Evolutionary conservation across 2,329 filamentous ascomycete genomes (phyloP), one percentile per base, ranked within the genome.

Genomic region (Cercospora sp.): DNA sequence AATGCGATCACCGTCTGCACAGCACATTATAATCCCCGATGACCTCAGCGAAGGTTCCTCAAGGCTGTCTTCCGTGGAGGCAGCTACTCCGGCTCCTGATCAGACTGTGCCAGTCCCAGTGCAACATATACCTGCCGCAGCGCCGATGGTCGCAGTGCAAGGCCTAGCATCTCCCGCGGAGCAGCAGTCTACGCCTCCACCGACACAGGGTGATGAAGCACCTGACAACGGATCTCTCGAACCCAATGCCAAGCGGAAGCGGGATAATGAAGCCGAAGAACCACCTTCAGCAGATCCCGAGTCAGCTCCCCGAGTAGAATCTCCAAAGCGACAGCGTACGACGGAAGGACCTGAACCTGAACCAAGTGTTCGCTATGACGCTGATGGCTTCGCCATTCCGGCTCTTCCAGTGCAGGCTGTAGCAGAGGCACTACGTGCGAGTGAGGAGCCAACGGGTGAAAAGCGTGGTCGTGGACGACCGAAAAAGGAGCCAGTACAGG

Each of bases 311-410:
- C 45, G 66, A 10, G 67, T 63, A 28, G 66, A 30, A 12, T 66
- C 64, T 10, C 66, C 68, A 51, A 77, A 75, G 67, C 72, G 68
- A 53, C 69, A 64, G 30, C 67, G 70, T 16, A 66, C 53, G 57
- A 66, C 53, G 57, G 61, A 57, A 33, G 57, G 55, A 20, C 53
- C 63, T 28, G 36, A 62, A 53, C 18, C 63, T 12, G 39, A 55
- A 33, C 42, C 69, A 33, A 55, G 33, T 30, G 60, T 30, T 26
- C 79, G 79, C 23, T 74, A 75, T 45, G 81, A 82, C 67, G 77
- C 76, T 7, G 81, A 82, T 63, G 81, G 80, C 16, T 82, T 81
- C 67, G 76, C 74, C 5, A 81, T 81, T 9, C 80, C 80, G 8
- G 74, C 74, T 13, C 63, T 77, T 20, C 69, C 74, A 68, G 31